These are phyloP conservation scores for Casaregolazyma lundiana DNA, from an alignment of 1,139 yeast species.

Conservation along the genomic window DNA sequence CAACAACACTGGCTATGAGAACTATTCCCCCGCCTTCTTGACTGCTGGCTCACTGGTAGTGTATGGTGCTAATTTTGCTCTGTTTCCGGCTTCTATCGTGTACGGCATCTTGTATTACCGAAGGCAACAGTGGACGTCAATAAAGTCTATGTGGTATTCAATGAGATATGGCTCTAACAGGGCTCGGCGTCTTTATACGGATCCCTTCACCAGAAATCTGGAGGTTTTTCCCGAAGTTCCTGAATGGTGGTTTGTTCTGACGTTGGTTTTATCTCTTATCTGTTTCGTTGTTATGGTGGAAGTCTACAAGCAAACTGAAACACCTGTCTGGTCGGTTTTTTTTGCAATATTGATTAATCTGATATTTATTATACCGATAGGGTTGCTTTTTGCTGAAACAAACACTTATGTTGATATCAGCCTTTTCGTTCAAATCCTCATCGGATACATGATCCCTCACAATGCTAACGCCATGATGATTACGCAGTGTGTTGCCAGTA, in stretches of 20 bases:
- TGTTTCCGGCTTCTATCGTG: constrained; percentile 40
- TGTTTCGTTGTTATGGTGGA: constrained; percentile 42
- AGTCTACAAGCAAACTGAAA: constrained; percentile 40
- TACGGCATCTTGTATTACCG: constrained; percentile 41
- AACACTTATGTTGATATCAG: constrained; percentile 51
- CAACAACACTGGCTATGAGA: constrained; percentile 29
- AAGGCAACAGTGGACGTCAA: constrained; percentile 12
- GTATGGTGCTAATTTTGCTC: constrained; percentile 27
- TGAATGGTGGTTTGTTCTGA: constrained; percentile 52
- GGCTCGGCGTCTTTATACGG: constrained; percentile 34
- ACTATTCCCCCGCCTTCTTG: constrained; percentile 45
- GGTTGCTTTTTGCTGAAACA: constrained; percentile 46
- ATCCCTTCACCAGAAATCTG: constrained; percentile 56
- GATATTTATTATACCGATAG: constrained; percentile 49
- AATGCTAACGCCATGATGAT: constrained; percentile 57
- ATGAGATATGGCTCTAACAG: constrained; percentile 13
- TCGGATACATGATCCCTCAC: constrained; percentile 61
- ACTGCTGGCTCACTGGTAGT: constrained; percentile 38
- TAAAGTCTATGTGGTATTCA: constrained; percentile 16
- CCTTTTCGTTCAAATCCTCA: constrained; percentile 49
- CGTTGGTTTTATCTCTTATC: constrained; percentile 42
- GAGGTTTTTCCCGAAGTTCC: constrained; percentile 55
- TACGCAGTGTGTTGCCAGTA: constrained; percentile 53
- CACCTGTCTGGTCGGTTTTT: constrained; percentile 57
- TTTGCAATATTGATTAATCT: constrained; percentile 52